A percentile compares a stretch with the other conserved stretches of the same genome.
phyloP scores from a whole-genome alignment of 495 filamentous ascomycete species.

The Penicillium ucsense region DNA sequence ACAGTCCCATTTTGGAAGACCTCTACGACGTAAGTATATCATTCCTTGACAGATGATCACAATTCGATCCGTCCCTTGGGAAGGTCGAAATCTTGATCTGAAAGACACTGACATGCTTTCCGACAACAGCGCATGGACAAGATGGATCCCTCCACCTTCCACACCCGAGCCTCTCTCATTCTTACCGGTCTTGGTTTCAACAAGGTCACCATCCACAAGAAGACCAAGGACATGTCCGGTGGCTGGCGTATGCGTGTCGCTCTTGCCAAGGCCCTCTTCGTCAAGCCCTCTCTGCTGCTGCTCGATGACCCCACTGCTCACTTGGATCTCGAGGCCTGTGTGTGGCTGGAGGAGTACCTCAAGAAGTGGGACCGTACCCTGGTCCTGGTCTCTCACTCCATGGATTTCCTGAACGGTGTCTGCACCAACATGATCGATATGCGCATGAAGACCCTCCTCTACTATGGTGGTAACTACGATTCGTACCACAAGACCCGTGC shows the following conservation, averaged over 20 bases:
- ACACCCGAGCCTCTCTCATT: constrained; percentile 91
- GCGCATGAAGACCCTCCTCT: constrained; percentile 78
- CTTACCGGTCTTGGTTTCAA: constrained; percentile 99
- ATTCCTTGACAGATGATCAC: background rate
- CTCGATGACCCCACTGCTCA: constrained; percentile 98
- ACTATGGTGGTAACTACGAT: constrained; percentile 99
- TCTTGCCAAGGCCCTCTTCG: constrained; percentile 94
- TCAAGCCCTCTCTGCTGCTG: constrained; percentile 89
- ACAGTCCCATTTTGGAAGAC: constrained; percentile 84
- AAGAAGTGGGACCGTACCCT: constrained; percentile 99
- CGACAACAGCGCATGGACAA: constrained; percentile 77
- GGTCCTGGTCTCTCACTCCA: constrained; percentile 90
- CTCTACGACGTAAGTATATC: constrained; percentile 78
- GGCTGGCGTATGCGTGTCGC: constrained; percentile 99
- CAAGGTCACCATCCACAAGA: constrained; percentile 93
- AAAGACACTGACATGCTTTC: constrained; percentile 13
- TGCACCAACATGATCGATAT: constrained; percentile 99
- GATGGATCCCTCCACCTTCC: constrained; percentile 99
- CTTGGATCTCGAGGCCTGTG: constrained; percentile 98
- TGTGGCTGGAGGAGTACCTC: constrained; percentile 98
- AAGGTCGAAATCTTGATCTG: background rate
- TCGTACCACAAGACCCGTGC: constrained; percentile 89
- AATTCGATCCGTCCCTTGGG: background rate
- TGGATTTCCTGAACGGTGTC: constrained; percentile 99
- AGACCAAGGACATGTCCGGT: constrained; percentile 99